Percentiles rank a stretch among this genome's conserved stretches.
These are phyloP conservation scores for Fomitiporia mediterranea DNA, from an alignment of 1,284 basidiomycete species.

Conservation along the genomic window DNA sequence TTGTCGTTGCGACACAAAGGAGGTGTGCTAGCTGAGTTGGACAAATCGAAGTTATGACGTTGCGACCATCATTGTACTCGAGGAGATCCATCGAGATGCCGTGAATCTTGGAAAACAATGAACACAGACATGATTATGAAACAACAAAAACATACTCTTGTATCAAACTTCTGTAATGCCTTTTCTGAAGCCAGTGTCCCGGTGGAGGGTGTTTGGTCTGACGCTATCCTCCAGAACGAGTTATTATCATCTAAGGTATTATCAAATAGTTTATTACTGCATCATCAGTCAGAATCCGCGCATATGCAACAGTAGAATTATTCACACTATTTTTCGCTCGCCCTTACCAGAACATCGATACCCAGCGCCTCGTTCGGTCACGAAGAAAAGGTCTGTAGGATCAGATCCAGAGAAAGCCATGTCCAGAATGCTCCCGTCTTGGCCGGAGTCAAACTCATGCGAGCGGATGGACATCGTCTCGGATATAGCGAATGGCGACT, in stretches of 20 bases:
- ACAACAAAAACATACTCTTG: constrained; percentile 10
- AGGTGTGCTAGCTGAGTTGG: constrained; percentile 10
- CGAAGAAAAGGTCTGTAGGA: constrained; percentile 20
- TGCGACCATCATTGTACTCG: constrained; percentile 23
- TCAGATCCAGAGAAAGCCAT: constrained; percentile 17
- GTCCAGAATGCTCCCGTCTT: constrained; percentile 21
- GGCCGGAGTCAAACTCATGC: constrained; percentile 12
- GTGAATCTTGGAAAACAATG: background rate
- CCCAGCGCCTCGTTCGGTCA: constrained; percentile 23
- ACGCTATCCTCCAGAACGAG: constrained; percentile 30
- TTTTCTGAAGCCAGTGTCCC: constrained; percentile 12
- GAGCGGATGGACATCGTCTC: constrained; percentile 17
- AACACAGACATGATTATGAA: background rate
- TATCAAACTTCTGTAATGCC: constrained; percentile 10
- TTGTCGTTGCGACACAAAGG: constrained; percentile 49
- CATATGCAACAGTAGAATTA: background rate
- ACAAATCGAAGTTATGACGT: constrained; percentile 23
- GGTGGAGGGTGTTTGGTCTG: constrained; percentile 1
- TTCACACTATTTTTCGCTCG: constrained; percentile 19
- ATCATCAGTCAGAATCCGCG: background rate
- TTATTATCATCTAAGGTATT: constrained; percentile 20
- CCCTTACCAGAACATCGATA: constrained; percentile 16
- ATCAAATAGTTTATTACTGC: constrained; percentile 5
- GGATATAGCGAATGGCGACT: constrained; percentile 8
- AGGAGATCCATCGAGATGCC: constrained; percentile 34